Base-by-base conservation (phyloP, 2,329 filamentous ascomycete genomes). In the Hypoxylon sp. region DNA sequence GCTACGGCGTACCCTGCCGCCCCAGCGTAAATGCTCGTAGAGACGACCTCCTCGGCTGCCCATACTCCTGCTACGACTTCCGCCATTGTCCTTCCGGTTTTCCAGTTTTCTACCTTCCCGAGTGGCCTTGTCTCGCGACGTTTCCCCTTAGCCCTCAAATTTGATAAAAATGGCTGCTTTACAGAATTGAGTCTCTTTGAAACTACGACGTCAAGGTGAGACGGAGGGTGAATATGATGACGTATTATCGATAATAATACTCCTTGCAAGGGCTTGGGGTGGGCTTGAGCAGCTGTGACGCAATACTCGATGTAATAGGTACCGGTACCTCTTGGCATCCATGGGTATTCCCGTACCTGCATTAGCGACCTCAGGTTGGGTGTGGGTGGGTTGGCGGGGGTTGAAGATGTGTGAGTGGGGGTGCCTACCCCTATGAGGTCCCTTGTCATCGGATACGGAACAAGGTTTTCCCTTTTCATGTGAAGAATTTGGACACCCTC, bases 1-100 rank as follows among this genome's bases (percentile, higher is more conserved):
- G 85, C 82, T 5, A 87, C 76, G 27, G 84, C 81, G 56, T 76
- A 74, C 3, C 80, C 80, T 7, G 82, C 84, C 10, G 77, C 79
- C 17, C 78, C 80, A 8, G 77, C 80, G 70, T 84, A 79, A 49
- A 82, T 61, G 13, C 80, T 74, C 1, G 82, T 83, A 8, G 81
- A 80, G 27, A 82, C 72, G 54, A 81, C 75, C 71, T 83, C 79
- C 68, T 84, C 82, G 14, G 78, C 80, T 1, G 77, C 81, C 25
- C 80, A 69, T 2, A 78, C 76, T n/a, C 79, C 81, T 46, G 80
- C 80, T 64, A 75, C 80, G 17, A 79, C 49, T 70, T 81, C 81
- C 44, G 81, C 81, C 81, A 82, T 83, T 57, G 13, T 72, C 14
- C 33, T 31, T 49, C 22, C 2, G 20, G 20, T 20, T 20, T 20